These are phyloP conservation scores for Cunninghamia lanceolata DNA, from an alignment of 75 land plant genomes.

Conservation along the genomic window DNA sequence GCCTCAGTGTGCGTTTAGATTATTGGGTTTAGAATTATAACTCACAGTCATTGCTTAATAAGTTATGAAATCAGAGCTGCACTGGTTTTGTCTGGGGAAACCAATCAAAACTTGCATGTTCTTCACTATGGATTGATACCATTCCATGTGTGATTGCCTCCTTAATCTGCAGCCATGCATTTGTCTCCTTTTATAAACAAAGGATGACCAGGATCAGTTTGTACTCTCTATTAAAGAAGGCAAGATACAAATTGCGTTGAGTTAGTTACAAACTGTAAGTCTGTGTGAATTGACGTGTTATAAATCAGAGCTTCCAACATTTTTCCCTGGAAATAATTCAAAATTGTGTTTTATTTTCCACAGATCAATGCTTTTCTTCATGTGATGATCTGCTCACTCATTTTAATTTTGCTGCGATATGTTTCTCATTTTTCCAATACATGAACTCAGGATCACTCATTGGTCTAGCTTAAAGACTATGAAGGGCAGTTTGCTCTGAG, in stretches of 20 bases:
- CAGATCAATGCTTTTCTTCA: not conserved
- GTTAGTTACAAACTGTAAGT: not conserved
- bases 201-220: not conserved
- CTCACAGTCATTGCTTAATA: not conserved
- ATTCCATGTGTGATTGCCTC: not conserved
- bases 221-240: not conserved
- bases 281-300: not conserved
- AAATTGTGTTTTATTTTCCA: not conserved
- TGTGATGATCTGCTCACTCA: not conserved
- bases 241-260: not conserved
- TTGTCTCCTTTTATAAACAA: not conserved
- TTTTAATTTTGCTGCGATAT: not conserved
- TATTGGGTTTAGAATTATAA: not conserved
- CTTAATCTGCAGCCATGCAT: not conserved
- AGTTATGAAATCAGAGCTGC: not conserved
- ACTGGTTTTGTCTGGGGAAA: not conserved
- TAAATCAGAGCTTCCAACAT: not conserved
- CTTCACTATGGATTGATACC: not conserved
- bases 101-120: not conserved
- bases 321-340: not conserved
- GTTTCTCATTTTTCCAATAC: not conserved
- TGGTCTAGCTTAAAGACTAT: not conserved
- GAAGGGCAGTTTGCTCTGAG: not conserved
- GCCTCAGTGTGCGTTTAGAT: not conserved
- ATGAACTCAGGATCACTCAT: not conserved